Percentiles rank a stretch among this genome's conserved stretches.
Evolutionary conservation across 306 rosid species (phyloP).

Genomic region (Fragaria iinumae): DNA sequence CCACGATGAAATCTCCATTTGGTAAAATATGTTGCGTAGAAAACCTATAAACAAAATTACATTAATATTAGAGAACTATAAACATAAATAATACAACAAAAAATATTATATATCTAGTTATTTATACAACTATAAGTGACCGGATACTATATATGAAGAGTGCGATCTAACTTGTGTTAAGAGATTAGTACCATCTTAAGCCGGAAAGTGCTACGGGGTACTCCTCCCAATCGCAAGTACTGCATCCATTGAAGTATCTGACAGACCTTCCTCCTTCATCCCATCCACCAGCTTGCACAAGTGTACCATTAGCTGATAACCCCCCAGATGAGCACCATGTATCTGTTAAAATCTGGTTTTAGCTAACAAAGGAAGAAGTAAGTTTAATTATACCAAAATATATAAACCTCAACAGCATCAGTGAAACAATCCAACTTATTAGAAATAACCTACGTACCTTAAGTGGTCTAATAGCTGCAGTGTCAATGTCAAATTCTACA

Average conservation of each 20-base stretch:
- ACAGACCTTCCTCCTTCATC: slow-evolving; percentile 10
- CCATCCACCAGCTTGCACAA: slow-evolving; percentile 23
- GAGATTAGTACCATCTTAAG: slow-evolving; percentile 12
- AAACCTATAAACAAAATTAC: slow-evolving; percentile 33
- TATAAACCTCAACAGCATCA: no score
- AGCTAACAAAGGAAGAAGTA: background rate
- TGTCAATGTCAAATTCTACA: slow-evolving; percentile 12
- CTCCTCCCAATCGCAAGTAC: slow-evolving; percentile 41
- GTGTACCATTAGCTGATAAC: slow-evolving; percentile 17
- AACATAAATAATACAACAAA: background rate
- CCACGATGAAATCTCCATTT: slow-evolving; percentile 52
- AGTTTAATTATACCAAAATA: background rate
- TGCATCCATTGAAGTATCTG: slow-evolving; percentile 16
- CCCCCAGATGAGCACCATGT: slow-evolving; percentile 20
- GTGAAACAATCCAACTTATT: background rate
- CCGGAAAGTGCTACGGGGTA: slow-evolving; percentile 1
- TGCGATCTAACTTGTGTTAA: background rate
- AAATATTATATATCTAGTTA: no score
- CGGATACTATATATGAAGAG: no score
- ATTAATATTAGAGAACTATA: background rate
- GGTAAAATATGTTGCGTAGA: slow-evolving; percentile 60
- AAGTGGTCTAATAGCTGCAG: slow-evolving; percentile 10
- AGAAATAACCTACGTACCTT: background rate
- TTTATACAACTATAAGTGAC: background rate
- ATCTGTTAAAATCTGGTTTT: slow-evolving; percentile 16